phyloP scores from a whole-genome alignment of 2,329 filamentous ascomycete genomes.

The Magnaporthiopsis incrustans region DNA sequence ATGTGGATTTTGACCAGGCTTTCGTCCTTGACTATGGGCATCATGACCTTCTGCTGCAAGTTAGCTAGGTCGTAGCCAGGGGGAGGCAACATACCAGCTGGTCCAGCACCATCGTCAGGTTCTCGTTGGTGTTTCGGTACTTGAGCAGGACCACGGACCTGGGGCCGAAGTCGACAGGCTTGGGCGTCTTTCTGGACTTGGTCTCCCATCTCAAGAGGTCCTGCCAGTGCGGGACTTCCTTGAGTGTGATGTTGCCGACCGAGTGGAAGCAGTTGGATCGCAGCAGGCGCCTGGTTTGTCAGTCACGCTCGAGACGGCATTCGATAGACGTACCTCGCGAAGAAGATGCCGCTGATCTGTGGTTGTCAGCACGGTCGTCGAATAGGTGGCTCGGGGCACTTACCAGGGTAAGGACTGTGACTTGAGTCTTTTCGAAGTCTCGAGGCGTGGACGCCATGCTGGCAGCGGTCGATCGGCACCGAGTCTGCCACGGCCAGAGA shows the following conservation, averaged over 20 bases:
- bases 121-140: background rate
- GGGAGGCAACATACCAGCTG: background rate
- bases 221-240: background rate
- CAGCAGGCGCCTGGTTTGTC: background rate
- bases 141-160: background rate
- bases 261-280: background rate
- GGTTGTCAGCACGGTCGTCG: too few relatives aligned
- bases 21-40: background rate
- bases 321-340: too few relatives aligned
- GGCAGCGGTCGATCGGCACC: too few relatives aligned
- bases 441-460: too few relatives aligned
- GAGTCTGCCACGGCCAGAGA: too few relatives aligned
- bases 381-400: too few relatives aligned
- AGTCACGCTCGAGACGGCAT: too few relatives aligned
- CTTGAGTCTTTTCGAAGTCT: too few relatives aligned
- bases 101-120: background rate
- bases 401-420: too few relatives aligned
- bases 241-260: background rate
- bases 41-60: background rate
- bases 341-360: too few relatives aligned
- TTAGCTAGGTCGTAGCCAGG: background rate
- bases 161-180: background rate
- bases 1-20: slow-evolving; percentile 1
- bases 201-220: background rate
- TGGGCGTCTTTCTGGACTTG: background rate